Evolutionary conservation across 768 basidiomycete species (phyloP).

Genomic region (Boletus reticuloceps): DNA sequence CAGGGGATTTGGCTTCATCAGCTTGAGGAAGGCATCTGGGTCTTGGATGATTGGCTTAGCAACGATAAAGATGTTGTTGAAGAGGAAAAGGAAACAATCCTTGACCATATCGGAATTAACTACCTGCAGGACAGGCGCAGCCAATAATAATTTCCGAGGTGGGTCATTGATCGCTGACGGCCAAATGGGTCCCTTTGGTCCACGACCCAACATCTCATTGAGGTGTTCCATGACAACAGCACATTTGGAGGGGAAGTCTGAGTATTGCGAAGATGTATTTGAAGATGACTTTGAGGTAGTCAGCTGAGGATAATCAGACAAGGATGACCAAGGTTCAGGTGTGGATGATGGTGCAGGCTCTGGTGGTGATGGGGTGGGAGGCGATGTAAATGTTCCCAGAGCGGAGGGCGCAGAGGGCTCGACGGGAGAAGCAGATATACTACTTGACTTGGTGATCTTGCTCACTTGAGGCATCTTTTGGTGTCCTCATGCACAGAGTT

Average conservation of each 20-base stretch:
- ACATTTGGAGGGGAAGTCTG: conserved; percentile 46
- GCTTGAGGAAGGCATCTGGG: conserved; percentile 58
- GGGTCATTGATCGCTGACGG: conserved; percentile 76
- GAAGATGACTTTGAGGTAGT: conserved; percentile 77
- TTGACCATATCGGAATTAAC: conserved; percentile 93
- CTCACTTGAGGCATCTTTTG: conserved; percentile 36
- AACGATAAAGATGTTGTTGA: conserved; percentile 91
- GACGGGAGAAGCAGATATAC: conserved; percentile 17
- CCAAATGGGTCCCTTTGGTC: conserved; percentile 56
- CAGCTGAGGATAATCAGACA: conserved; percentile 66
- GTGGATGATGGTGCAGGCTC: conserved; percentile 64
- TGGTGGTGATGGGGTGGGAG: conserved; percentile 43
- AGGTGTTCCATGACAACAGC: conserved; percentile 62
- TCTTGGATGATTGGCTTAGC: conserved; percentile 84
- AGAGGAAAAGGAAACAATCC: conserved; percentile 93
- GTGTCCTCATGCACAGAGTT: conserved; percentile 28
- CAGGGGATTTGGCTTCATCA: conserved; percentile 49
- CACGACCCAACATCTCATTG: conserved; percentile 66
- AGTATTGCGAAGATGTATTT: conserved; percentile 70
- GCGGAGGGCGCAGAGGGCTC: conserved; percentile 17
- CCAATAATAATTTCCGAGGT: too few species aligned
- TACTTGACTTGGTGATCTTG: conserved; percentile 31
- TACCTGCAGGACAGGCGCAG: too few species aligned
- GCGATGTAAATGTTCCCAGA: conserved; percentile 35
- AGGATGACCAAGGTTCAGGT: conserved; percentile 74